phyloP scores from a whole-genome alignment of 495 filamentous ascomycete species.

The Entonaema liquescens region DNA sequence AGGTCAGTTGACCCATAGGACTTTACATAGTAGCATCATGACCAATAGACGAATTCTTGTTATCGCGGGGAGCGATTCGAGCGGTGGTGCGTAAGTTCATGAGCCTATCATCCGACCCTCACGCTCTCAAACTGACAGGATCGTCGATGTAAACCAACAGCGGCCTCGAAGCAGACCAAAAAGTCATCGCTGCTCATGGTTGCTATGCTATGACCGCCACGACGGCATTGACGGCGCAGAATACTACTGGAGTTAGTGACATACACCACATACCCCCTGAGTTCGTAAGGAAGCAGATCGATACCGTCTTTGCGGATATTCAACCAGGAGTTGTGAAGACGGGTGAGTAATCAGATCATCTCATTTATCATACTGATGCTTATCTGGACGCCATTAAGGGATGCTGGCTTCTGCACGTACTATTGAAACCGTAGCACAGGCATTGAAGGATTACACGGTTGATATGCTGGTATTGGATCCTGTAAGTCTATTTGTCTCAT shows the following conservation, averaged over 20 bases:
- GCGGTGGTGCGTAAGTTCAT: slow-evolving; percentile 80
- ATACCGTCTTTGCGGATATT: slow-evolving; percentile 82
- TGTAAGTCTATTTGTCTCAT: slow-evolving; percentile 55
- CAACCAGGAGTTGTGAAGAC: slow-evolving; percentile 91
- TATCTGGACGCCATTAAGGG: slow-evolving; percentile 59
- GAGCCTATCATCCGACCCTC: slow-evolving; percentile 19
- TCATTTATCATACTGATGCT: not conserved
- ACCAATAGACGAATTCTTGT: slow-evolving; percentile 69
- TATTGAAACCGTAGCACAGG: slow-evolving; percentile 76
- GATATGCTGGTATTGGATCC: slow-evolving; percentile 82
- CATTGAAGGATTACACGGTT: slow-evolving; percentile 67
- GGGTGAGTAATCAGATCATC: slow-evolving; percentile 60
- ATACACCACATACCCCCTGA: slow-evolving; percentile 81
- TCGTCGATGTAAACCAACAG: slow-evolving; percentile 53
- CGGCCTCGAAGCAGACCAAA: slow-evolving; percentile 97
- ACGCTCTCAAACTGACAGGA: slow-evolving; percentile 20
- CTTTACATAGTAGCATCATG: slow-evolving; percentile 31
- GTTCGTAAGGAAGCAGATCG: slow-evolving; percentile 86
- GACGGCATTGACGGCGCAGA: slow-evolving; percentile 93
- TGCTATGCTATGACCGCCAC: slow-evolving; percentile 98
- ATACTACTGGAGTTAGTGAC: slow-evolving; percentile 82
- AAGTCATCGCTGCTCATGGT: slow-evolving; percentile 88
- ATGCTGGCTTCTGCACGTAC: slow-evolving; percentile 88
- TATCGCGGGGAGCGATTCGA: slow-evolving; percentile 87
- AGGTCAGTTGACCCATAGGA: not conserved